Conservation (phyloP, 148 eudicot species). For the Rhododendron williamsianum region DNA sequence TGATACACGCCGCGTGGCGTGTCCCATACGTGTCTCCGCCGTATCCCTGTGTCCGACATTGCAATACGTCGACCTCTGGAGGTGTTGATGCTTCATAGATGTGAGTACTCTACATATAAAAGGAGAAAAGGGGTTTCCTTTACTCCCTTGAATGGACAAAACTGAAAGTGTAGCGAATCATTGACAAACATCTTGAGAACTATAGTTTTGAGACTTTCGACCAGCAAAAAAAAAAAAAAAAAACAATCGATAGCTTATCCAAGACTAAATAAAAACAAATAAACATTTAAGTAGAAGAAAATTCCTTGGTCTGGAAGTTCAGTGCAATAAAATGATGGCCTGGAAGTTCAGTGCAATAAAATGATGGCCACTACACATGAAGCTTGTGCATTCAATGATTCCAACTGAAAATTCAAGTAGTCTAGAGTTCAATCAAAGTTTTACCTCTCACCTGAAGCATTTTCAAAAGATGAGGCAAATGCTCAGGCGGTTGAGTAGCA, state of each 20-base stretch:
- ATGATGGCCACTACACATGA: neutral
- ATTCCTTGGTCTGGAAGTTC: neutral
- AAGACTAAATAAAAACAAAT: neutral
- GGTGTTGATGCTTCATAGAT: no score
- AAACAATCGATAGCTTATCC: neutral
- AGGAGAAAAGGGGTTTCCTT: neutral
- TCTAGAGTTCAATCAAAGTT: slow-evolving; percentile 1
- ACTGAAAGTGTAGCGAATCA: neutral
- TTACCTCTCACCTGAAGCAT: slow-evolving; percentile 86
- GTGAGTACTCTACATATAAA: neutral
- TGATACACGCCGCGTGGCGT: no score
- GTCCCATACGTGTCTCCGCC: no score
- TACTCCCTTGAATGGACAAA: neutral
- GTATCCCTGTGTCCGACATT: no score
- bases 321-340: neutral
- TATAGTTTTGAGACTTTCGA: neutral
- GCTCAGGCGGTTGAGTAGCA: slow-evolving; percentile 62
- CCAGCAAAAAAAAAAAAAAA: neutral
- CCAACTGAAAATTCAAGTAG: neutral
- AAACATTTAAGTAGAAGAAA: neutral
- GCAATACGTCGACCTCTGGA: no score
- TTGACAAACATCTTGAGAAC: neutral
- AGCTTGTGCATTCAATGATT: neutral
- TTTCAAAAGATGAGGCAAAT: slow-evolving; percentile 65
- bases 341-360: neutral